Base-by-base conservation (phyloP, 148 eudicot species). In the Fagopyrum esculentum region DNA sequence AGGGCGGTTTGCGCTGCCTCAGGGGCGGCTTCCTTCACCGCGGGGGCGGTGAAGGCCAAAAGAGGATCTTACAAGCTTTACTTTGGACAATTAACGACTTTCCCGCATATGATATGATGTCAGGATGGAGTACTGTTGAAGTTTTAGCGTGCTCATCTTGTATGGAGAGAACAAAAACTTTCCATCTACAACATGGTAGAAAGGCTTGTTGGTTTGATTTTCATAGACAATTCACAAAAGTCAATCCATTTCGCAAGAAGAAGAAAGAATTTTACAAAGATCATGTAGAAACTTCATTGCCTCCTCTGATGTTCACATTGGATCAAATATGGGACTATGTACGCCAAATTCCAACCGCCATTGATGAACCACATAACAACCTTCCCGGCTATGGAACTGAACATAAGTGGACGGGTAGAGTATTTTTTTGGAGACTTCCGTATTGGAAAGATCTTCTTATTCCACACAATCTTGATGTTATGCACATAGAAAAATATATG, bases 401-500 rank as follows among this genome's bases (percentile, higher is more conserved):
- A 12, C 9, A 6, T 49, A 49, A 5, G 52, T 49, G 52, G 52
- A 49, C 0, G 52, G 5, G 9, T 2, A 49, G 12, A 49, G 52
- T 49, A 49, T 49, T 49, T 49, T 49, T 49, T 49, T 6, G 52
- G 12, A 49, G 52, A 49, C 52, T 49, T 49, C 52, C 9, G 52
- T 49, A 49, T 6, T 49, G 52, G 52, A 49, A 49, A 49, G 40
- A 35, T 35, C 40, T 35, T 35, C 40, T 35, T 35, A 35, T 35
- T 2, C 40, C 2, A 35, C 40, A 35, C 40, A 35, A 16, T 48
- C 45, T 73, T 4, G 75, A 73, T 47, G 61, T 17, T 9, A 73
- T 47, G 75, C 57, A 47, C 35, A 73, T 74, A 22, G 76, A 56
- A 40, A 74, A 57, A 26, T 55, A 74, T 6, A 16, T 74, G 1